Evolutionary conservation across 164 flowering plant genomes (phyloP).

Genomic region (Kalanchoe fedtschenkoi): DNA sequence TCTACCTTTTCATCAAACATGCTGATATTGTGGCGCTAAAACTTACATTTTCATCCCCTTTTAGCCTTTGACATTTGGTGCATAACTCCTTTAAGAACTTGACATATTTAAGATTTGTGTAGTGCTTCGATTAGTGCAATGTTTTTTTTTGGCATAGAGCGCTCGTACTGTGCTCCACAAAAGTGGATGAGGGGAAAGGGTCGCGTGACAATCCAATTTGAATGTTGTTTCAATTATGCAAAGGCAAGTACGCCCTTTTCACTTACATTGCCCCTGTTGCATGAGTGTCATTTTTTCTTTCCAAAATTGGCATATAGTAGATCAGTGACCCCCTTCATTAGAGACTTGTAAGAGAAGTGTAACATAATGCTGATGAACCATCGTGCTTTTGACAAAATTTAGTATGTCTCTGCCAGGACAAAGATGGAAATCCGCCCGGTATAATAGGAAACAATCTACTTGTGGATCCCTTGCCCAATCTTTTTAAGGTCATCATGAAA

Average conservation of each 20-base stretch:
- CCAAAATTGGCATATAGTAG: not conserved
- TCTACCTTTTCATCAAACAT: too few relatives aligned
- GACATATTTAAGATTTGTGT: too few relatives aligned
- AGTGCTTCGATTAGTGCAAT: too few relatives aligned
- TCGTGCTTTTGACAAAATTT: not conserved
- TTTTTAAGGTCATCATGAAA: slow-evolving; percentile 74
- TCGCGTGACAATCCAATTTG: slow-evolving; percentile 86
- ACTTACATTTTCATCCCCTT: too few relatives aligned
- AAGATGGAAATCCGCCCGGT: slow-evolving; percentile 86
- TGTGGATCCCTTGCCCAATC: slow-evolving; percentile 77
- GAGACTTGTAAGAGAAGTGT: too few relatives aligned
- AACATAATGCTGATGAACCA: not conserved
- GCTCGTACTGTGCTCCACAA: slow-evolving; percentile 70
- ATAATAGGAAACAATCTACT: slow-evolving; percentile 38
- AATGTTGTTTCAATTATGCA: slow-evolving; percentile 95
- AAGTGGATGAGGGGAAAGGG: slow-evolving; percentile 99
- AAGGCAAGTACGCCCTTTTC: slow-evolving; percentile 25
- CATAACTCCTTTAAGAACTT: too few relatives aligned
- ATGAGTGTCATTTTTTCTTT: not conserved
- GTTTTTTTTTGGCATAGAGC: slow-evolving; percentile 35
- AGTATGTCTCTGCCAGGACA: slow-evolving; percentile 48
- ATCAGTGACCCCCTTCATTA: not conserved
- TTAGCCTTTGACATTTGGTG: too few relatives aligned
- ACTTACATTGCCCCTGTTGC: not conserved
- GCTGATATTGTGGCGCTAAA: too few relatives aligned